Conservation (phyloP, 768 basidiomycete species). For the Suillus americanus region DNA sequence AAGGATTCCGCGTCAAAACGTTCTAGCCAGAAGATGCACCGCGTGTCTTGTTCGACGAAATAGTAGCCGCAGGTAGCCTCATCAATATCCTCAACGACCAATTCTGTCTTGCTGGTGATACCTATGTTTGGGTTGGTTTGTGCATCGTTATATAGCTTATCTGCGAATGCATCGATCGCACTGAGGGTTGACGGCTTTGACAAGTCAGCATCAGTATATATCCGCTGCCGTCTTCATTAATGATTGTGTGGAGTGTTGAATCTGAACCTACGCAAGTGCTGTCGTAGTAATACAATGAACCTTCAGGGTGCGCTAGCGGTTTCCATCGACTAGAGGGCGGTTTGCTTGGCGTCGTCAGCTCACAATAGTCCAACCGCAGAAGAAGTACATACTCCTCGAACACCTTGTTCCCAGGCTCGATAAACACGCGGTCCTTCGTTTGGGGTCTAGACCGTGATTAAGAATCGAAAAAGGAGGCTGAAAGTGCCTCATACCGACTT, state of each 20-base stretch:
- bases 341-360: background rate
- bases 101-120: conserved; percentile 35
- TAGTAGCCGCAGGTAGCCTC: conserved; percentile 38
- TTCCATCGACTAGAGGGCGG: conserved; percentile 38
- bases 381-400: conserved; percentile 5
- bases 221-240: conserved; percentile 27
- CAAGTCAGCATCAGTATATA: conserved; percentile 51
- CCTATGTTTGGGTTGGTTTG: conserved; percentile 28
- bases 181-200: conserved; percentile 30
- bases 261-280: conserved; percentile 31
- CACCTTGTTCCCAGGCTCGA: conserved; percentile 2
- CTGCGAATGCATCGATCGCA: conserved; percentile 30
- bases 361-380: background rate
- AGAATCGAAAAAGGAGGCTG: background rate
- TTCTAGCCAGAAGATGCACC: conserved; percentile 49
- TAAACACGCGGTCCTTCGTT: background rate
- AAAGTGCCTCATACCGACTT: background rate
- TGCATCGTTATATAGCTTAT: conserved; percentile 5
- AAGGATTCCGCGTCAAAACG: conserved; percentile 32
- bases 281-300: conserved; percentile 52
- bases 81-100: conserved; percentile 21
- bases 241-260: background rate
- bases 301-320: conserved; percentile 50
- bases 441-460: background rate
- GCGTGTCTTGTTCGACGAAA: conserved; percentile 41